Percentiles rank a stretch among this genome's conserved stretches.
These are phyloP conservation scores for Polyporus tsugae DNA, from an alignment of 1,284 basidiomycete genomes.

Conservation along the genomic window DNA sequence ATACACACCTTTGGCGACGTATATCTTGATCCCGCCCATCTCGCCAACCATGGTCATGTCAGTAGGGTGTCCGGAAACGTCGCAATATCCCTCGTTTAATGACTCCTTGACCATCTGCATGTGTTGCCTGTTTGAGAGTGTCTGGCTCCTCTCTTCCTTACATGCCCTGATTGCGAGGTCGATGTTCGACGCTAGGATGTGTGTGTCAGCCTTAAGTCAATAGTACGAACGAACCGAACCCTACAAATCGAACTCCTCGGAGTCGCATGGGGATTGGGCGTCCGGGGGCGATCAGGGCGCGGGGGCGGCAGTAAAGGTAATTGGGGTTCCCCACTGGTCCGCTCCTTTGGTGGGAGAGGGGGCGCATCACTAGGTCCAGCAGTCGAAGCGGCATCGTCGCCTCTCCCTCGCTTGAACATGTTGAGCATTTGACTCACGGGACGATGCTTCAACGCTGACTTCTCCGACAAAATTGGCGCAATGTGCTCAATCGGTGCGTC, in stretches of 20 bases:
- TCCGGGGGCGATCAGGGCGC: constrained; percentile 19
- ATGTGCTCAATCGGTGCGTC: constrained; percentile 10
- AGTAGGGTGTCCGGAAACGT: constrained; percentile 73
- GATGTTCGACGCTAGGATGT: constrained; percentile 65
- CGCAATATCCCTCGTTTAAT: constrained; percentile 84
- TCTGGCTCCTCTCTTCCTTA: constrained; percentile 69
- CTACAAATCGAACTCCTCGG: constrained; percentile 69
- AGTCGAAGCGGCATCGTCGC: constrained; percentile 6
- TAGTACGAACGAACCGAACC: constrained; percentile 27
- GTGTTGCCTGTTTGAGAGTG: constrained; percentile 69
- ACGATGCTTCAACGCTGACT: constrained; percentile 17
- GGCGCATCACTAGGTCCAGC: constrained; percentile 14
- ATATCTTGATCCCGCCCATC: constrained; percentile 74
- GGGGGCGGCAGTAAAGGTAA: constrained; percentile 31
- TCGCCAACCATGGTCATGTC: constrained; percentile 72
- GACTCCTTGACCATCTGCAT: constrained; percentile 82
- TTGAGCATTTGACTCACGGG: constrained; percentile 26
- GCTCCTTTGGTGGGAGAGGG: constrained; percentile 26
- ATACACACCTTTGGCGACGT: constrained; percentile 67
- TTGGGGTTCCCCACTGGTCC: constrained; percentile 42
- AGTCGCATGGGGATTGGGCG: constrained; percentile 49
- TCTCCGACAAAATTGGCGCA: not conserved
- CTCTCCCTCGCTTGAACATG: constrained; percentile 13
- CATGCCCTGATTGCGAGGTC: constrained; percentile 83
- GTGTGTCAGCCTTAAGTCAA: not conserved